Percentiles rank a stretch among this genome's conserved stretches.
phyloP scores from a whole-genome alignment of 2,329 filamentous ascomycete genomes.

The Arthrinium puccinioides region DNA sequence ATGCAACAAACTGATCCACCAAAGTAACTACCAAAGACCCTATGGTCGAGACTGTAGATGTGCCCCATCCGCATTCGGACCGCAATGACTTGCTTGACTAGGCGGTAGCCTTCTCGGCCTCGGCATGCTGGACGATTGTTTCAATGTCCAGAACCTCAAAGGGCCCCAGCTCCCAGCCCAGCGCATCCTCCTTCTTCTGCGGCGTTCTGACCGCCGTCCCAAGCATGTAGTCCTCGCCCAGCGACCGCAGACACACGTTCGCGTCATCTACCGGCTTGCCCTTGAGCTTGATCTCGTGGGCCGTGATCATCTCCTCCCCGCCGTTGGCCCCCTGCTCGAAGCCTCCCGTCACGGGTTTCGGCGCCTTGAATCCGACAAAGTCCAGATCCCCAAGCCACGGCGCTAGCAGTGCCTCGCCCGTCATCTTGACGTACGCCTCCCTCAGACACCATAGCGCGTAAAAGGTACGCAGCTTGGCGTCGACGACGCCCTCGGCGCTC shows the following conservation, averaged over 20 bases:
- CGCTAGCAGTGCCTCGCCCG: constrained; percentile 69
- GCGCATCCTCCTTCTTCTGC: constrained; percentile 25
- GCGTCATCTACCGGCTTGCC: constrained; percentile 31
- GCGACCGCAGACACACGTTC: constrained; percentile 33
- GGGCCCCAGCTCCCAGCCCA: constrained; percentile 30
- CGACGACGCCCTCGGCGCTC: constrained; percentile 29
- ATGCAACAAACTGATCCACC: too few relatives aligned
- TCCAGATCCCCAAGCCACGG: constrained; percentile 65
- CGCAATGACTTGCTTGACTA: too few relatives aligned
- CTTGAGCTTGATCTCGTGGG: constrained; percentile 30
- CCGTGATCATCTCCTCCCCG: constrained; percentile 23
- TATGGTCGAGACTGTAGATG: too few relatives aligned
- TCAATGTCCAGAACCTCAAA: constrained; percentile 37
- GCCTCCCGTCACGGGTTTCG: constrained; percentile 22
- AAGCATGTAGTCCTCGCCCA: constrained; percentile 46
- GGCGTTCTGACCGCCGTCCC: constrained; percentile 42
- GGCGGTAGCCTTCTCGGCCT: too few relatives aligned
- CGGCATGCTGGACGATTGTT: constrained; percentile 36
- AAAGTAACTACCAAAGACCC: too few relatives aligned
- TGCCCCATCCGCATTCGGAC: too few relatives aligned
- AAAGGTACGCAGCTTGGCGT: constrained; percentile 63
- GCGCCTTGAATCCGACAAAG: constrained; percentile 56
- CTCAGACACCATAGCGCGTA: constrained; percentile 75
- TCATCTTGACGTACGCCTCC: constrained; percentile 78
- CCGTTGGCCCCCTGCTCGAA: constrained; percentile 24